These are phyloP conservation scores for Tuber brumale DNA, from an alignment of 495 filamentous ascomycete genomes.

Conservation along the genomic window DNA sequence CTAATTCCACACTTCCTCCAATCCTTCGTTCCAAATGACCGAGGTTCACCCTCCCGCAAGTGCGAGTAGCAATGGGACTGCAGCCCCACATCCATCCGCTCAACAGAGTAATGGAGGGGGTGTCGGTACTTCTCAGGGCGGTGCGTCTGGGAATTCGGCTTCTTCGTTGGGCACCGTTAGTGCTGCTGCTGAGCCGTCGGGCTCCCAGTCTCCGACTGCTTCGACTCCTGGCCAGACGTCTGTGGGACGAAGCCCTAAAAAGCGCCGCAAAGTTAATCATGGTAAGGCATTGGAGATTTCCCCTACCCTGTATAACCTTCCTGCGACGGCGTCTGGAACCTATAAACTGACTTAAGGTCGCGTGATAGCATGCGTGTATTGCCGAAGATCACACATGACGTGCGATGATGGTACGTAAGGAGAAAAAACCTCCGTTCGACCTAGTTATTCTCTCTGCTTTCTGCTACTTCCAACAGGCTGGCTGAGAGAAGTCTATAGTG, in stretches of 20 bases:
- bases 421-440: slow-evolving; percentile 40
- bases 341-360: slow-evolving; percentile 46
- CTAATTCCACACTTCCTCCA: slow-evolving; percentile 33
- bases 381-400: slow-evolving; percentile 99
- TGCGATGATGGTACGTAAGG: slow-evolving; percentile 89
- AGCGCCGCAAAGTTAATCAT: slow-evolving; percentile 99
- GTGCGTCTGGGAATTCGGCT: slow-evolving; percentile 17
- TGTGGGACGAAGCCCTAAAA: slow-evolving; percentile 62
- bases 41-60: slow-evolving; percentile 36
- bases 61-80: slow-evolving; percentile 38
- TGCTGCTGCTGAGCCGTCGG: slow-evolving; percentile 25
- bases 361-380: slow-evolving; percentile 91
- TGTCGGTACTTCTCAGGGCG: slow-evolving; percentile 14
- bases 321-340: slow-evolving; percentile 42
- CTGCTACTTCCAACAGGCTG: slow-evolving; percentile 20
- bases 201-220: slow-evolving; percentile 39
- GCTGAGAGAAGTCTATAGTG: slow-evolving; percentile 36
- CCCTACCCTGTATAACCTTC: slow-evolving; percentile 33
- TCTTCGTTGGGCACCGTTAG: slow-evolving; percentile 23
- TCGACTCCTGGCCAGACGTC: slow-evolving; percentile 40
- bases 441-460: slow-evolving; percentile 21
- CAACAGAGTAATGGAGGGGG: slow-evolving; percentile 21
- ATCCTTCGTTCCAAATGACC: slow-evolving; percentile 37
- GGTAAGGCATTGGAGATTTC: slow-evolving; percentile 55
- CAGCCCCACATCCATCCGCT: slow-evolving; percentile 35